Evolutionary conservation across 2,329 filamentous ascomycete species (phyloP).

Genomic region (Leptosphaerulina australis): DNA sequence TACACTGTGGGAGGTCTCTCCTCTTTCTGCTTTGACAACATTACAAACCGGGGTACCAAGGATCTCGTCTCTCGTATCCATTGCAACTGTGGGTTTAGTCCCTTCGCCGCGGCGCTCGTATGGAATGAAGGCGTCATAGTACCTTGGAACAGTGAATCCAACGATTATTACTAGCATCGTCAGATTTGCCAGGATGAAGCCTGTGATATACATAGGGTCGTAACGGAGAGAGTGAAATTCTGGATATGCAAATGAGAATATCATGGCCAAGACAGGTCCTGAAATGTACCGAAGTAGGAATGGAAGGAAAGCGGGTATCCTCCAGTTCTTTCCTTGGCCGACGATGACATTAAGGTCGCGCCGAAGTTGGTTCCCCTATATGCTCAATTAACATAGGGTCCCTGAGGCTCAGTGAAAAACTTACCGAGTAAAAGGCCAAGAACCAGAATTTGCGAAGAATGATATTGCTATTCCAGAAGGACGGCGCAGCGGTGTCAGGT

Average conservation of each 20-base stretch:
- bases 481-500: constrained; percentile 51
- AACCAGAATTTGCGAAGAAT: constrained; percentile 58
- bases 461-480: constrained; percentile 51
- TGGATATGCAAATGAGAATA: constrained; percentile 45
- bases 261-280: constrained; percentile 43
- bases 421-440: constrained; percentile 63
- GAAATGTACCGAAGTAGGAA: constrained; percentile 49
- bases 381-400: not conserved
- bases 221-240: constrained; percentile 41
- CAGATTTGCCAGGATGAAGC: constrained; percentile 43
- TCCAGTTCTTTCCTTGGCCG: constrained; percentile 62
- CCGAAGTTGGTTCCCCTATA: constrained; percentile 61
- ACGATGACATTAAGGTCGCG: constrained; percentile 62
- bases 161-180: constrained; percentile 54
- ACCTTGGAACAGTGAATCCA: constrained; percentile 60
- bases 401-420: constrained; percentile 16
- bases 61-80: constrained; percentile 37
- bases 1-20: constrained; percentile 3
- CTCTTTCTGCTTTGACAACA: constrained; percentile 6
- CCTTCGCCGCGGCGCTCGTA: constrained; percentile 55
- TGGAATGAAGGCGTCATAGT: constrained; percentile 61
- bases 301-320: constrained; percentile 60
- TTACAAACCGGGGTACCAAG: constrained; percentile 22
- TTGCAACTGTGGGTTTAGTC: constrained; percentile 39
- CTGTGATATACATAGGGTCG: constrained; percentile 46